Conservation (phyloP, 1,284 basidiomycete species). For the Moesziomyces parantarcticus region DNA sequence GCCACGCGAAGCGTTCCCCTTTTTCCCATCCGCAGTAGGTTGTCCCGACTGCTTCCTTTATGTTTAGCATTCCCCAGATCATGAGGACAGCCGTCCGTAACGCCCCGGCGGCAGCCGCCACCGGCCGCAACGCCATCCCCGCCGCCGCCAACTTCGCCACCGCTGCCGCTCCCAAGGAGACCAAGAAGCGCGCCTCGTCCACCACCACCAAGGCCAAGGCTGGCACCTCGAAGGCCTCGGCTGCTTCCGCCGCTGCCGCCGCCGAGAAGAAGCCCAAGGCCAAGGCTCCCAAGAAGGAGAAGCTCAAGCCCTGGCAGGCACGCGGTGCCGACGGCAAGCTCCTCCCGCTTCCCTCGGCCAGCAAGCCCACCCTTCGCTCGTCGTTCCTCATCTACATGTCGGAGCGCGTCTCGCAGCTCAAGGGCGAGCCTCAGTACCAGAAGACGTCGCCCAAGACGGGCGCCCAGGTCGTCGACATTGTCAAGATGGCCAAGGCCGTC, state of each 20-base stretch:
- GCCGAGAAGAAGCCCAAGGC: constrained; percentile 28
- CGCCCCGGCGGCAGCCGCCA: constrained; percentile 22
- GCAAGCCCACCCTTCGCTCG: constrained; percentile 56
- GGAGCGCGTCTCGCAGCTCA: constrained; percentile 50
- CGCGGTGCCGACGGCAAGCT: constrained; percentile 55
- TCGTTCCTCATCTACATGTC: constrained; percentile 60
- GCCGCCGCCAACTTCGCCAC: constrained; percentile 38
- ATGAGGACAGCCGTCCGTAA: constrained; percentile 47
- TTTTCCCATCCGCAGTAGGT: constrained; percentile 29
- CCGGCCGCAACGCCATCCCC: constrained; percentile 34
- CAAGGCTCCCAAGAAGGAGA: constrained; percentile 54
- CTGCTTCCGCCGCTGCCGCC: constrained; percentile 15
- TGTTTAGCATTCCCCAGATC: constrained; percentile 31
- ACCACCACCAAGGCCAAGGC: constrained; percentile 46
- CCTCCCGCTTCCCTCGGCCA: constrained; percentile 61
- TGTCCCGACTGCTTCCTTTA: constrained; percentile 29
- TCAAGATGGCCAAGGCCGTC: constrained; percentile 46
- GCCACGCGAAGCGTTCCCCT: constrained; percentile 21
- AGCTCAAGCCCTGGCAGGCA: constrained; percentile 58
- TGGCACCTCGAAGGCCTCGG: constrained; percentile 21
- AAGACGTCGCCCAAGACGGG: constrained; percentile 51
- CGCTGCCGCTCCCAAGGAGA: constrained; percentile 34
- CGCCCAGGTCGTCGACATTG: constrained; percentile 52
- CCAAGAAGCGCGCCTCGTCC: constrained; percentile 46
- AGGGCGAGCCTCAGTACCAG: constrained; percentile 45